phyloP scores from a whole-genome alignment of 2,329 filamentous ascomycete genomes.

The Cytospora paraplurivora region DNA sequence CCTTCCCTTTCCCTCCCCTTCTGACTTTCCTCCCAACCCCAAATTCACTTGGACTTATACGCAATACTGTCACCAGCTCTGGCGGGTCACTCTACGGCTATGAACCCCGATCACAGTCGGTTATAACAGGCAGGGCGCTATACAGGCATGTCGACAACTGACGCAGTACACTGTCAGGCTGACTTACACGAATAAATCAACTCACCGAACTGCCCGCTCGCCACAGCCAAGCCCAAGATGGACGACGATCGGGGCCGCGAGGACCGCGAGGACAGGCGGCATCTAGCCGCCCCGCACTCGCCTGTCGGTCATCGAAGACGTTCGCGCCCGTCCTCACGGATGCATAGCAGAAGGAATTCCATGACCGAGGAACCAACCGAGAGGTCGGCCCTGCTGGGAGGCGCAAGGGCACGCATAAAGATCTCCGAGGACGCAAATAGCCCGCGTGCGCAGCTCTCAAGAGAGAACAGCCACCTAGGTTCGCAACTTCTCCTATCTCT shows the following conservation, averaged over 20 bases:
- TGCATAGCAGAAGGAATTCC: constrained; percentile 25
- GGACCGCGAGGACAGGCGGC: constrained; percentile 18
- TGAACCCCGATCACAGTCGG: not conserved
- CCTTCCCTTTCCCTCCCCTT: not conserved
- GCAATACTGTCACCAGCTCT: not conserved
- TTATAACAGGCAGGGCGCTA: not conserved
- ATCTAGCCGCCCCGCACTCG: constrained; percentile 18
- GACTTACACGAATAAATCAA: not conserved
- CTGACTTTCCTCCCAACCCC: too few species aligned
- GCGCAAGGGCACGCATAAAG: constrained; percentile 22
- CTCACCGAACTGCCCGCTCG: not conserved
- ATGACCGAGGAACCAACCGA: constrained; percentile 27
- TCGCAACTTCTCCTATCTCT: constrained; percentile 26
- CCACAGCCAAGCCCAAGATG: constrained; percentile 8
- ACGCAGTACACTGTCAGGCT: not conserved
- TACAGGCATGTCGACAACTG: not conserved
- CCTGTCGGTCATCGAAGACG: constrained; percentile 26
- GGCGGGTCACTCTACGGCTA: not conserved
- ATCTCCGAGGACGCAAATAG: constrained; percentile 18
- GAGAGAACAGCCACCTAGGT: constrained; percentile 25
- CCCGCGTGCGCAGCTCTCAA: constrained; percentile 13
- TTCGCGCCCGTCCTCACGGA: constrained; percentile 27
- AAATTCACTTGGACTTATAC: not conserved
- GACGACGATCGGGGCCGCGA: constrained; percentile 14
- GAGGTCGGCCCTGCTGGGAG: constrained; percentile 23